phyloP scores from a whole-genome alignment of 2,329 filamentous ascomycete genomes.

The Chrysosphaeria jannelii region DNA sequence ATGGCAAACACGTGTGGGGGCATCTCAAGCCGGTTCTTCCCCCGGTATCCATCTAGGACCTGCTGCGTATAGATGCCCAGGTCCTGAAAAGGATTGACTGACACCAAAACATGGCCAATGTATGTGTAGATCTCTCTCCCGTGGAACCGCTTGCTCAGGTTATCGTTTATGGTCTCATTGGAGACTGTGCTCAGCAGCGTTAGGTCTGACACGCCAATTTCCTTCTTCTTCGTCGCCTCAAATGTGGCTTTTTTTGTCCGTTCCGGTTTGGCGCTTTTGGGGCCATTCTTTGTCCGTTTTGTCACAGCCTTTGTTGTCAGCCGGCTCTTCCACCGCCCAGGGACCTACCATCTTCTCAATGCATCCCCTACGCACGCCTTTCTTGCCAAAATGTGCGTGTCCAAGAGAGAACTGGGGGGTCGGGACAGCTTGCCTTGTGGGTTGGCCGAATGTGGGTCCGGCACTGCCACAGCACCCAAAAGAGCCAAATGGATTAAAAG shows the following conservation, averaged over 20 bases:
- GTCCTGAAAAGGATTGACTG: conserved; percentile 92
- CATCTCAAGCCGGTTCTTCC: conserved; percentile 87
- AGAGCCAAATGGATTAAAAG: no score
- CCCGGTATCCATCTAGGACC: conserved; percentile 77
- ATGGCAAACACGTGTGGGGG: conserved; percentile 94
- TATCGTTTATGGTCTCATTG: conserved; percentile 98
- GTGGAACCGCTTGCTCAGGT: conserved; percentile 92
- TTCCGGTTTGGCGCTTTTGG: conserved; percentile 13
- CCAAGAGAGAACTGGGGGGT: no score
- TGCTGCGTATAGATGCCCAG: conserved; percentile 92
- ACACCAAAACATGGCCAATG: conserved; percentile 96
- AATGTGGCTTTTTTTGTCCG: conserved; percentile 65
- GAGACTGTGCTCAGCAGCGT: conserved; percentile 95
- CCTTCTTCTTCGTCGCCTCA: conserved; percentile 94
- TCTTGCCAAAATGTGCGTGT: no score
- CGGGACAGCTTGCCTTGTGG: no score
- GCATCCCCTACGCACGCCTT: no score
- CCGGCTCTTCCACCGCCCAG: no score
- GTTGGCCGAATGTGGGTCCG: no score
- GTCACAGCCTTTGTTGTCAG: conserved; percentile 14
- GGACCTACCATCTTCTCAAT: no score
- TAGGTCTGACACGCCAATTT: conserved; percentile 92
- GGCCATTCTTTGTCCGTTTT: no score
- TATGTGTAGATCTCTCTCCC: conserved; percentile 98
- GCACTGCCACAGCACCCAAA: no score